Percentiles rank a stretch among this genome's conserved stretches.
These are phyloP conservation scores for Backusella psychrophila DNA, from an alignment of 192 early-diverging fungal genomes.

Conservation along the genomic window DNA sequence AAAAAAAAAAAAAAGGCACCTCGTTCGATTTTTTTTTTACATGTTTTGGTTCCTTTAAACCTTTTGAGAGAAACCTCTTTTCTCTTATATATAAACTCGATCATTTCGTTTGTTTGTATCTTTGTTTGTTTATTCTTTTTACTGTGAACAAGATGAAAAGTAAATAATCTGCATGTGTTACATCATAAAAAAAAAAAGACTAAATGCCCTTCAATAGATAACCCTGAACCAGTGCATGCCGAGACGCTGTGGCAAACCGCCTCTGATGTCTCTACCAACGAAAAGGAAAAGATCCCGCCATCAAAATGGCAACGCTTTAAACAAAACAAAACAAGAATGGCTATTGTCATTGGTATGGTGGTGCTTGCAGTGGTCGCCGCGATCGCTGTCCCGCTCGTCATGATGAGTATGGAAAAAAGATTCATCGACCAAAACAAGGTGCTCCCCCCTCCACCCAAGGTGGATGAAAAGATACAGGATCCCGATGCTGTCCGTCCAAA, in stretches of 20 bases:
- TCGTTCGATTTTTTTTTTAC: background rate
- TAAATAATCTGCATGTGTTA: background rate
- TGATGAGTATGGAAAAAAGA: background rate
- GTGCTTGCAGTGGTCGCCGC: background rate
- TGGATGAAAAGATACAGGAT: slow-evolving; percentile 3
- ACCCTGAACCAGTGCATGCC: background rate
- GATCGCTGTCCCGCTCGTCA: background rate
- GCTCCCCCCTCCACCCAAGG: background rate
- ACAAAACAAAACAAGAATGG: background rate
- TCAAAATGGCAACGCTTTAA: background rate
- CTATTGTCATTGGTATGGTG: background rate
- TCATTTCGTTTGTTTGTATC: background rate
- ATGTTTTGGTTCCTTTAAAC: background rate
- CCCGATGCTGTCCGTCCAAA: slow-evolving; percentile 27
- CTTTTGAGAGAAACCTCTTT: background rate
- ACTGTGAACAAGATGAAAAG: background rate
- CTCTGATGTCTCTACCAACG: background rate
- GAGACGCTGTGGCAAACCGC: background rate
- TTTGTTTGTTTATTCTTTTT: background rate
- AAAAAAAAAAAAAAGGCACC: background rate
- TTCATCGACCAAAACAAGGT: background rate
- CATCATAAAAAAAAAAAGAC: background rate
- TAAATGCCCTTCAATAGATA: background rate
- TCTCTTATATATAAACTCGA: background rate
- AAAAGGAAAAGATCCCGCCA: background rate